Evolutionary conservation across 371 early-diverging fungal species (phyloP).

Genomic region (Mucor saturninus): DNA sequence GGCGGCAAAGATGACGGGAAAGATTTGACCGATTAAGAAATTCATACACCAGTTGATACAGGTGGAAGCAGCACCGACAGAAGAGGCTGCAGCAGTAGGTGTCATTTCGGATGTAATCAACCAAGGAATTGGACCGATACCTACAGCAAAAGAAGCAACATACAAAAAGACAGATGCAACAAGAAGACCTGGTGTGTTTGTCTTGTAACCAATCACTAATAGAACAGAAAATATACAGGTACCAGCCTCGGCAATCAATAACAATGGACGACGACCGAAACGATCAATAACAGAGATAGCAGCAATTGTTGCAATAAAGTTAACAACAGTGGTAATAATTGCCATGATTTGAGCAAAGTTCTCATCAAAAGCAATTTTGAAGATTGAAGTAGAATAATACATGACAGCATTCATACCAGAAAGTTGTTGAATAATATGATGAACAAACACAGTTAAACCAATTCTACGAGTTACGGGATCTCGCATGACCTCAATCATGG

Average conservation of each 20-base stretch:
- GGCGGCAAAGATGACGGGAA: conserved; percentile 63
- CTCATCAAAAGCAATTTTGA: conserved; percentile 48
- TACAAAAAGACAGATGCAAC: conserved; percentile 73
- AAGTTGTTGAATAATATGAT: conserved; percentile 76
- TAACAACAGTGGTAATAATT: conserved; percentile 61
- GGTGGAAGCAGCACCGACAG: conserved; percentile 53
- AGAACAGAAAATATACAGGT: conserved; percentile 59
- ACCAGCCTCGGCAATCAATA: conserved; percentile 67
- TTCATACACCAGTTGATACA: conserved; percentile 66
- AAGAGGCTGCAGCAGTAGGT: conserved; percentile 63
- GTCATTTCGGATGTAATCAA: conserved; percentile 71
- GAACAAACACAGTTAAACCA: conserved; percentile 48
- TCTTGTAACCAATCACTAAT: conserved; percentile 59
- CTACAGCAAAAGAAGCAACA: conserved; percentile 80
- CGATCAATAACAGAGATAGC: conserved; percentile 53
- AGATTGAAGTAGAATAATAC: conserved; percentile 78
- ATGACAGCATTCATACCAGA: conserved; percentile 87
- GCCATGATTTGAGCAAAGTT: conserved; percentile 63
- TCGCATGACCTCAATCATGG: conserved; percentile 39
- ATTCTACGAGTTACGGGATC: conserved; percentile 59
- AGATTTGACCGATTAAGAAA: conserved; percentile 56
- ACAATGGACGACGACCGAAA: conserved; percentile 47
- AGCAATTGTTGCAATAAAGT: conserved; percentile 58
- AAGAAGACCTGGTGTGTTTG: conserved; percentile 51
- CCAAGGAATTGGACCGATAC: conserved; percentile 86